These are phyloP conservation scores for Hyphodiscus hymeniophilus DNA, from an alignment of 495 filamentous ascomycete genomes.

Conservation along the genomic window DNA sequence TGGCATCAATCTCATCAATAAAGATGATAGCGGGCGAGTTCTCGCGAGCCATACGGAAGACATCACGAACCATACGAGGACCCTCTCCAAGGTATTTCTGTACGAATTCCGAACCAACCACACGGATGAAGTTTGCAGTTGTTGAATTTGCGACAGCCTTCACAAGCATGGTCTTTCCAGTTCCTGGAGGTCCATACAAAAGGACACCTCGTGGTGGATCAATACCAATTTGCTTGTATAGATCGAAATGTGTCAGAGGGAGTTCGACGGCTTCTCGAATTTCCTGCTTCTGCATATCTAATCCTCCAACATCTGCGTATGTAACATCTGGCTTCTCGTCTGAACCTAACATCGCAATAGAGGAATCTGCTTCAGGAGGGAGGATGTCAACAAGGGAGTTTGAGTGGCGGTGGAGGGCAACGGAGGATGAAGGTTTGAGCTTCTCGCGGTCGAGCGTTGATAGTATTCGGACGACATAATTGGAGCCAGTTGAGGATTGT, in stretches of 20 bases:
- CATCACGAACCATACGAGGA: slow-evolving; percentile 96
- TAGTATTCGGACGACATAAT: slow-evolving; percentile 97
- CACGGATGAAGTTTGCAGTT: slow-evolving; percentile 96
- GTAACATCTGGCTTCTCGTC: slow-evolving; percentile 98
- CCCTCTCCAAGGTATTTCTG: slow-evolving; percentile 98
- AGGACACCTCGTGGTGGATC: slow-evolving; percentile 95
- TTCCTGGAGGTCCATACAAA: slow-evolving; percentile 92
- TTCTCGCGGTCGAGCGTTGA: slow-evolving; percentile 97
- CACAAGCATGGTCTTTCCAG: slow-evolving; percentile 98
- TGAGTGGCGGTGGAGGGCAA: slow-evolving; percentile 94
- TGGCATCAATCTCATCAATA: slow-evolving; percentile 98
- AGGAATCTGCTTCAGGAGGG: slow-evolving; percentile 94
- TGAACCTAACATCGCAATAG: slow-evolving; percentile 93
- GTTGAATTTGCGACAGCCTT: slow-evolving; percentile 98
- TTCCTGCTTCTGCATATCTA: slow-evolving; percentile 99
- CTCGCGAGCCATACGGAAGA: slow-evolving; percentile 98
- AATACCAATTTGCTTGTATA: slow-evolving; percentile 82
- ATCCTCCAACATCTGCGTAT: slow-evolving; percentile 93
- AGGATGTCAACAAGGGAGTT: slow-evolving; percentile 98
- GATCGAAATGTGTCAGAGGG: slow-evolving; percentile 91
- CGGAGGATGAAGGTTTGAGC: slow-evolving; percentile 94
- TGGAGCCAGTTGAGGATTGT: slow-evolving; percentile 94
- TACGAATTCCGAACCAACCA: slow-evolving; percentile 96
- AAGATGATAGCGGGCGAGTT: slow-evolving; percentile 98
- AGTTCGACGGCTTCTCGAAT: slow-evolving; percentile 96